A percentile compares a stretch with the other conserved stretches of the same genome.
phyloP scores from a whole-genome alignment of 441 rosid genomes.

The Eruca vesicaria region DNA sequence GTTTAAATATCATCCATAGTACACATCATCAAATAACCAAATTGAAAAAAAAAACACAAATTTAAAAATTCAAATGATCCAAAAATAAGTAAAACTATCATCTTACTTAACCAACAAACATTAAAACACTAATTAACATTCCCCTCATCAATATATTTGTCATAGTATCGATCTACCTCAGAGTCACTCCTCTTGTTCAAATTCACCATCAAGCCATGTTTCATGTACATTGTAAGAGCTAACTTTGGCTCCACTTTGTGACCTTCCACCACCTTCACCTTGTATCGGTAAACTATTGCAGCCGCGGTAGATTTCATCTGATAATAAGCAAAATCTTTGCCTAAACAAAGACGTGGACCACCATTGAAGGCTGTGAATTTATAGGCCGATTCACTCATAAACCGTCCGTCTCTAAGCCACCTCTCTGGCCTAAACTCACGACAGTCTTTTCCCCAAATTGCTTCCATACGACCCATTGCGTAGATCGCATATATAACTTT shows the following conservation, averaged over 20 bases:
- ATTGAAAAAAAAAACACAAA: background rate
- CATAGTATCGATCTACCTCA: constrained; percentile 37
- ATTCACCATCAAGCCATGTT: constrained; percentile 72
- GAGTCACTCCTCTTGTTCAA: constrained; percentile 40
- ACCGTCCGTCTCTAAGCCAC: constrained; percentile 79
- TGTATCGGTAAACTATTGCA: constrained; percentile 61
- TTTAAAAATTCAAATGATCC: constrained; percentile 3
- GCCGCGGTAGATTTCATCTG: constrained; percentile 85
- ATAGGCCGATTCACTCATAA: constrained; percentile 82
- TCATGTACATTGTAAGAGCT: constrained; percentile 95
- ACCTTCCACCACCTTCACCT: constrained; percentile 49
- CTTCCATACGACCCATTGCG: constrained; percentile 91
- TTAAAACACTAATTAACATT: background rate
- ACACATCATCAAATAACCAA: constrained; percentile 14
- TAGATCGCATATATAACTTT: constrained; percentile 81
- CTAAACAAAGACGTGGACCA: constrained; percentile 82
- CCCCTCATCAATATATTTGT: constrained; percentile 12
- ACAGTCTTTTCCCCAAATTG: constrained; percentile 92
- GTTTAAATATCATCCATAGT: constrained; percentile 2
- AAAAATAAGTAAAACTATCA: constrained; percentile 10
- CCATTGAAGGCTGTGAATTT: constrained; percentile 91
- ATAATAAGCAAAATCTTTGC: constrained; percentile 88
- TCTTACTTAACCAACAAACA: constrained; percentile 6
- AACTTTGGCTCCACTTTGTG: constrained; percentile 65
- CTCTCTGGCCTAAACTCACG: constrained; percentile 82